Evolutionary conservation across 768 basidiomycete genomes (phyloP), one percentile per base, ranked within the genome.

Genomic region (Termitomyces sp.): DNA sequence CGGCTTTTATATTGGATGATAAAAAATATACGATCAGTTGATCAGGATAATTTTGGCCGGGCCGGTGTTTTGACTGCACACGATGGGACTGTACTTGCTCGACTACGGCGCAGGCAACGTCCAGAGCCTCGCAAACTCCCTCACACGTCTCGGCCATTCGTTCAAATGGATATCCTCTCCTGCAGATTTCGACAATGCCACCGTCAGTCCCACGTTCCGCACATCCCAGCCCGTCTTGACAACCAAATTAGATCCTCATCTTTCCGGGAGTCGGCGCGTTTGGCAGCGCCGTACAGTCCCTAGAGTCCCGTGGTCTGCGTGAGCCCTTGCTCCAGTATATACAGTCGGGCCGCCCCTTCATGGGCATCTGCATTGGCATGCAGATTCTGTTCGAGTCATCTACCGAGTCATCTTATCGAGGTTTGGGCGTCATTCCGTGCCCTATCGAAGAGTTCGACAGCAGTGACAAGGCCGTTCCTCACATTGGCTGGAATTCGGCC

Each of bases 301-400:
- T 99, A 50, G 72, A 74, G 16, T 70, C 79, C 17, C 85, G 84
- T 59, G 91, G 89, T 21, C 81, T 95, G 57, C 79, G 89, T 35
- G 82, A 89, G 60, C 94, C 92, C 25, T 78, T 99, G 55, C 81
- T 80, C 59, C 72, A 79, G 50, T 99, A 98, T 70, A 85, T 99
- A 64, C 72, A 73, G 16, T 91, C 91, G 11, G 96, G 97, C 25
- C 83, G 80, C 64, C 97, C 96, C 2, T 99, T 97, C 73, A 92
- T 97, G 72, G 93, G 93, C 39, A 98, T 99, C 76, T 99, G 97
- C 74, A 91, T 99, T 66, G 97, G 97, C 64, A 88, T 99, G 86
- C 97, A 99, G 72, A 84, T 97, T 56, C 89, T 99, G 59, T 98
- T 94, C 73, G 75, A 81, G 56, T 85, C 89, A 14, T 98, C 96